Base-by-base conservation (phyloP, 352 stramenopile genomes). In the Phytophthora constricta region DNA sequence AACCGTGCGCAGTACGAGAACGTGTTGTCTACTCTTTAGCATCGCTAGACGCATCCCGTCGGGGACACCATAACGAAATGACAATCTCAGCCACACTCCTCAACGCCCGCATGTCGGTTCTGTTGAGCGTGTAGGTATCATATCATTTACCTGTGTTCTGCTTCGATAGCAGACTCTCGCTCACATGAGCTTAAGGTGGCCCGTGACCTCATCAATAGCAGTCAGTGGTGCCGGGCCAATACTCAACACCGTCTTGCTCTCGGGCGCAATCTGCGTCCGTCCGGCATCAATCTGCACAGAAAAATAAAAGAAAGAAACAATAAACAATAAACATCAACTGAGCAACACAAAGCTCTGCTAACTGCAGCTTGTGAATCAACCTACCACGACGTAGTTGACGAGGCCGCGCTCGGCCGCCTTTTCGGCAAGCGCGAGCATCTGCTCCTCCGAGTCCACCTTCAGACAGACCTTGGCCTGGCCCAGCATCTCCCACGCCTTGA, bases 101-200 rank as follows among this genome's bases (percentile, higher is more conserved):
- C 33, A 58, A 47, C n/a, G 4, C 7, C 25, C n/a, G 46, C 28
- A 20, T 5, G 16, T 39, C 20, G 22, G 20, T 42, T 42, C 31
- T 13, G 31, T 37, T 42, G 34, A 42, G 34, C 9, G 34, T 19
- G 34, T 16, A 42, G 3, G 34, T 42, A 13, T 42, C 10, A 42
- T 42, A 19, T 52, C 46, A 52, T 20, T 58, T 58, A 46, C 50
- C 9, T 26, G 8, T 42, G 16, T 13, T 42, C 46, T 57, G 28
- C 33, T 41, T 22, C 19, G 17, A 13, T 31, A 53, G 4, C 28
- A 26, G 16, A 59, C 45, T 14, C 26, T 58, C 51, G 37, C 7
- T 84, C 66, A 96, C 85, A 95, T 90, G 68, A 96, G 84, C 74
- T 95, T 96, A 60, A 96, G 84, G 67, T 93, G 88, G 27, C 82